Base-by-base conservation (phyloP, 2,329 filamentous ascomycete genomes). In the Ploettnerulaceae sp. region DNA sequence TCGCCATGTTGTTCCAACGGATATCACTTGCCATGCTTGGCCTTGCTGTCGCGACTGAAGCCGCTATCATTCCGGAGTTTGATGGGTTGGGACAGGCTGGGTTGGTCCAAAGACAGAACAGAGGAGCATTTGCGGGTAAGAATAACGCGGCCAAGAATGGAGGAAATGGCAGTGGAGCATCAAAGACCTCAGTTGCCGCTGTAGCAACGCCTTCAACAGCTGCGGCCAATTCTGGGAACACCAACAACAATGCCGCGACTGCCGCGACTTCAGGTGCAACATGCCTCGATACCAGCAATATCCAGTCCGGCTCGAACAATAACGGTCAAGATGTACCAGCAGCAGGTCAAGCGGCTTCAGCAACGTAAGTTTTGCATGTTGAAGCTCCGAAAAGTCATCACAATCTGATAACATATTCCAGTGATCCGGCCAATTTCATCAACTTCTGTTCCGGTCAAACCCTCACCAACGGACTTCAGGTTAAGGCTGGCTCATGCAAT, bases 401-500 rank as follows among this genome's bases (percentile, higher is more conserved):
- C n/a, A 43, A 37, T 41, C 58, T 64, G 55, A 63, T 46, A 24
- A 6, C 1, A 14, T 15, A 15, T 15, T 17, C n/a, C 45, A 81
- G 77, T 52, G 76, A 81, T 55, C n/a, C 21, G 5, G 39, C 42
- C 34, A 61, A 61, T 42, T 61, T 61, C 47, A 58, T 61, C 48
- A 59, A 59, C 50, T 58, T 57, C 48, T 61, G 58, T 47, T 28
- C 45, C 7, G 57, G 57, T 8, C 20, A 56, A 59, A 73, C 67
- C 0, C 58, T 78, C 34, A 82, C 79, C 54, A 78, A 83, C 57
- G 79, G 79, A 54, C 62, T 72, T 20, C 79, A 82, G 62, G 66
- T 72, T 35, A 70, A 68, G 48, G 62, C 52, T 4, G 80, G 80
- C 17, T 83, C 79, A 21, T 84, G 80, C 67, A 84, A 82, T 40